phyloP scores from a whole-genome alignment of 2,329 filamentous ascomycete genomes.

The Ceratocystis diversiconidia region DNA sequence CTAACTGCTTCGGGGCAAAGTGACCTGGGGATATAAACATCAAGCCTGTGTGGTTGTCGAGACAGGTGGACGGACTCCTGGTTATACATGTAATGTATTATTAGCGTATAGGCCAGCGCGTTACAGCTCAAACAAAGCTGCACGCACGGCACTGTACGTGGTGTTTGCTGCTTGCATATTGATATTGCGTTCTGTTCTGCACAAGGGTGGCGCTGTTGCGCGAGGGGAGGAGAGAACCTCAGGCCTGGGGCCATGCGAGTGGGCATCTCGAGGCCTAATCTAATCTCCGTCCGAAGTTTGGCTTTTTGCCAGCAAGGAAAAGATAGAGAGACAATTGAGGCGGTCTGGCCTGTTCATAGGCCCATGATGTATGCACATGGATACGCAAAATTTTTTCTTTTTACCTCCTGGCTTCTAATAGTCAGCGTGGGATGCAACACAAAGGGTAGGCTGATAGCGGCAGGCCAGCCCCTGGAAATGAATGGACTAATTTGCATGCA shows the following conservation, averaged over 20 bases:
- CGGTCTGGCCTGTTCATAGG: background rate
- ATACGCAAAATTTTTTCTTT: background rate
- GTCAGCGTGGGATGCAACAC: background rate
- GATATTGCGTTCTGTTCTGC: background rate
- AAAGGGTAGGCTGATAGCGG: background rate
- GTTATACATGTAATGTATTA: background rate
- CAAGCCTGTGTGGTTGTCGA: background rate
- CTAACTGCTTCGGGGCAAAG: background rate
- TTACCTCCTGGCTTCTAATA: background rate
- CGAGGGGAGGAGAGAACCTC: background rate
- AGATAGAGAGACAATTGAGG: background rate
- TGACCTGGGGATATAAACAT: background rate
- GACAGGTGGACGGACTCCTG: background rate
- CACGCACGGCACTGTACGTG: background rate
- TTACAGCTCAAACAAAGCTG: background rate
- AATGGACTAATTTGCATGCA: background rate
- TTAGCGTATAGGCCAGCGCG: background rate
- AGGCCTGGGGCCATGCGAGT: background rate
- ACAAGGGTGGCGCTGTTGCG: background rate
- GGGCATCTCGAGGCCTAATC: background rate
- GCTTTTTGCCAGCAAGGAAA: background rate
- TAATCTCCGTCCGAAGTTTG: constrained; percentile 8
- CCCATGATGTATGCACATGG: background rate
- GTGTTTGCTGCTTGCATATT: background rate
- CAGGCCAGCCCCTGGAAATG: background rate